Percentiles rank a stretch among this genome's conserved stretches.
These are phyloP conservation scores for Phytophthora boehmeriae DNA, from an alignment of 352 stramenopile species.

Conservation along the genomic window DNA sequence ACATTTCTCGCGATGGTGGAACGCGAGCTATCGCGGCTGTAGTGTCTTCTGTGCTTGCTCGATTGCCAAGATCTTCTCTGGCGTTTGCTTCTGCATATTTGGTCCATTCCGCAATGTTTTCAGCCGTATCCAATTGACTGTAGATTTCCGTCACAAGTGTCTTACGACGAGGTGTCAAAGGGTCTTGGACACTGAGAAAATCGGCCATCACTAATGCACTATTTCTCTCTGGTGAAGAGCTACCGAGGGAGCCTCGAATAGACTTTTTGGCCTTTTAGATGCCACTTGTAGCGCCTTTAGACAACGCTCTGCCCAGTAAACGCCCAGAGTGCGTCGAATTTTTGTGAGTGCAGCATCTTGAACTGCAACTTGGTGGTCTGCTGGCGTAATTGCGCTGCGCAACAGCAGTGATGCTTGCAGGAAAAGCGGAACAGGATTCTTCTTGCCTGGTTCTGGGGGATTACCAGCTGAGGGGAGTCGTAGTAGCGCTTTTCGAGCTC, in stretches of 20 bases:
- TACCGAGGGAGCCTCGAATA: slow-evolving; percentile 30
- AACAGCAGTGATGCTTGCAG: slow-evolving; percentile 67
- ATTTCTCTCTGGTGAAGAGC: slow-evolving; percentile 42
- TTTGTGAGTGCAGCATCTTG: slow-evolving; percentile 44
- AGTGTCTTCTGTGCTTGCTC: not conserved
- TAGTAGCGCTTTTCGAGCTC: slow-evolving; percentile 61
- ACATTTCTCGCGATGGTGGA: slow-evolving; percentile 60
- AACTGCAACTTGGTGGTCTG: slow-evolving; percentile 46
- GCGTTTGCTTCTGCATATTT: slow-evolving; percentile 39
- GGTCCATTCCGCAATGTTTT: slow-evolving; percentile 50
- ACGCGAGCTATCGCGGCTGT: slow-evolving; percentile 6
- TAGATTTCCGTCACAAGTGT: slow-evolving; percentile 67
- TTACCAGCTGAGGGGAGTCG: slow-evolving; percentile 1
- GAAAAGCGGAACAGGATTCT: slow-evolving; percentile 39
- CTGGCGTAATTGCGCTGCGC: slow-evolving; percentile 58
- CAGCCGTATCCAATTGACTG: slow-evolving; percentile 52
- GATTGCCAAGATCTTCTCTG: not conserved
- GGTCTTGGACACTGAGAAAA: slow-evolving; percentile 70
- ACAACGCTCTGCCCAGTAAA: slow-evolving; percentile 71
- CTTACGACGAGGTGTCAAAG: slow-evolving; percentile 38
- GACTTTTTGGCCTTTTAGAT: slow-evolving; percentile 34
- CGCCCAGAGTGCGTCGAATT: slow-evolving; percentile 50
- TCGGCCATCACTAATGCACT: slow-evolving; percentile 82
- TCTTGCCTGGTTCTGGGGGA: not conserved
- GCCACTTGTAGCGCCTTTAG: slow-evolving; percentile 51